Evolutionary conservation across 192 early-diverging fungal species (phyloP), one percentile per base, ranked within the genome.

Genomic region (Neocallimastix lanati): DNA sequence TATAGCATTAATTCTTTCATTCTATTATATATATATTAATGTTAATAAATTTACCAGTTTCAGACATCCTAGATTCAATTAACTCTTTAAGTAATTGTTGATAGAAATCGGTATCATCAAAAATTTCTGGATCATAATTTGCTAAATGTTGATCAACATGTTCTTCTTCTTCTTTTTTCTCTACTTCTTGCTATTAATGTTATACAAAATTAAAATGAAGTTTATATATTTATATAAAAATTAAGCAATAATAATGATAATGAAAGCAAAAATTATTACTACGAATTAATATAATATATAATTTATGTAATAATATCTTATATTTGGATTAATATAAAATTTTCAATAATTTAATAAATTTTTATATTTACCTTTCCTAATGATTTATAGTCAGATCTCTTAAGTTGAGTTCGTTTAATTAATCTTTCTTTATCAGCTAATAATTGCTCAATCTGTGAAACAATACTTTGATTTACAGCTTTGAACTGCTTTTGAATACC

Each of bases 41-140:
- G n/a, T n/a, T n/a, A n/a, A n/a, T n/a, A n/a, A n/a, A n/a, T n/a
- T 28, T 76, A 88, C 86, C 87, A 27, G 92, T 92, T 80, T 96
- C 93, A 13, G 91, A 90, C 94, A 96, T 96, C 29, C 94, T 88
- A 78, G 90, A 93, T 83, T 99, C 97, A 76, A 99, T 96, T 78
- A 99, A 84, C 86, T 99, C 97, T 76, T 95, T 93, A 80, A 99
- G 81, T 76, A 96, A 87, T 78, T 95, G 93, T 81, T 94, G 92
- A 84, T 99, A 99, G 83, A 95, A 99, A 84, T 99, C 97, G 1
- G 91, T 88, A 81, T 99, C 97, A 82, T 99, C 97, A 86, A 97
- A 99, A 33, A 99, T 92, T 78, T 98, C 93, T 15, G 84, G 80
- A 79, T 97, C 95, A 79, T 94, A 89, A 77, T 95, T 91, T 33